Percentiles rank a stretch among this genome's conserved stretches.
phyloP scores from a whole-genome alignment of 257 asterid genomes.

The Primulina huaijiensis region DNA sequence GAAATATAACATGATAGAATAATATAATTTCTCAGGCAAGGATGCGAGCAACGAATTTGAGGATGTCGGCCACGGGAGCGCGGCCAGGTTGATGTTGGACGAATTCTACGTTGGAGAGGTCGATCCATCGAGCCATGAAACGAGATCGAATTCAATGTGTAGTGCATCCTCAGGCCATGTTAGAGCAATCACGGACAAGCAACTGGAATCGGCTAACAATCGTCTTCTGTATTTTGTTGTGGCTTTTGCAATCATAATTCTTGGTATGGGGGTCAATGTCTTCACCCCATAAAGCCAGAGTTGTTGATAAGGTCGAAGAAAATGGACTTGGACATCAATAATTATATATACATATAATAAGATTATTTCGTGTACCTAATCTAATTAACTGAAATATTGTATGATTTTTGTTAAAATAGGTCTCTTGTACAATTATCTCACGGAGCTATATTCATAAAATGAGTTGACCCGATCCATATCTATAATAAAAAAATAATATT shows the following conservation, averaged over 20 bases:
- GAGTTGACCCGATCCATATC: too few relatives aligned
- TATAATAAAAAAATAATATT: too few relatives aligned
- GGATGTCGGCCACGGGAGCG: constrained; percentile 78
- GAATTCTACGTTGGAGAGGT: constrained; percentile 68
- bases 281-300: constrained; percentile 22
- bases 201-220: constrained; percentile 21
- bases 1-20: neutral
- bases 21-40: constrained; percentile 34
- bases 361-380: neutral
- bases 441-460: too few relatives aligned
- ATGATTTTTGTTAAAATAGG: too few relatives aligned
- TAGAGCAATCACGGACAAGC: constrained; percentile 9
- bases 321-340: neutral
- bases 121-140: constrained; percentile 30
- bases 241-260: constrained; percentile 37
- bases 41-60: constrained; percentile 80
- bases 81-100: constrained; percentile 75
- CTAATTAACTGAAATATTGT: too few relatives aligned
- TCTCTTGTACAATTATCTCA: too few relatives aligned
- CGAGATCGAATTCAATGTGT: neutral
- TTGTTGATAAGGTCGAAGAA: neutral
- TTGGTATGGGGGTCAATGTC: constrained; percentile 37
- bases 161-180: neutral
- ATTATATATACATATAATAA: neutral
- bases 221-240: constrained; percentile 30